phyloP scores from a whole-genome alignment of 176 grass and related monocot genomes.

The Musa beccarii region DNA sequence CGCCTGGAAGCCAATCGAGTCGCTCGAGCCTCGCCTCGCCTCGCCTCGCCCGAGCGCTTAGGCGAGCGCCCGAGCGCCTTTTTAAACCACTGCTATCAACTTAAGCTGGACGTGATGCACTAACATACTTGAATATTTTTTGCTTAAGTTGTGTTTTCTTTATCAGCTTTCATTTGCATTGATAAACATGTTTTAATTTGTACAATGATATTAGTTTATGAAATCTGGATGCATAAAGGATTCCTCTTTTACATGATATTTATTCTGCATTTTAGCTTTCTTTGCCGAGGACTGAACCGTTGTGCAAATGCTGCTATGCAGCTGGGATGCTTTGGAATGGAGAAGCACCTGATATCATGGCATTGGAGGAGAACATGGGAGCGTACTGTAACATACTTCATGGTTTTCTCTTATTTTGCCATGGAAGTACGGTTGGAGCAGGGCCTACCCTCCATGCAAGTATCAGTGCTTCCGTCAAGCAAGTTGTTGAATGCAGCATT shows the following conservation, averaged over 20 bases:
- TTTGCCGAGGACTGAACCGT: constrained; percentile 5
- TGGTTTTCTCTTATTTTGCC: constrained; percentile 81
- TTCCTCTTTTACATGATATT: too few relatives aligned
- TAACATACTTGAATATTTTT: neutral
- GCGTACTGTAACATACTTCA: constrained; percentile 73
- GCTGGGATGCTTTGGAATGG: constrained; percentile 89
- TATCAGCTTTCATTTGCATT: neutral
- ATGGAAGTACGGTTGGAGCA: constrained; percentile 52
- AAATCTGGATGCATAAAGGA: neutral
- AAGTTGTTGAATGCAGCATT: constrained; percentile 61
- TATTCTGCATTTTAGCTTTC: neutral
- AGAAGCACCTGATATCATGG: constrained; percentile 52
- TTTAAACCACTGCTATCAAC: neutral
- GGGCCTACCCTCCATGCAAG: constrained; percentile 70
- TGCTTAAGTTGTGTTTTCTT: neutral
- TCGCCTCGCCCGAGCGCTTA: too few relatives aligned
- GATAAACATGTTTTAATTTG: neutral
- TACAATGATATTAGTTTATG: neutral
- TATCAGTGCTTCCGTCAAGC: constrained; percentile 51
- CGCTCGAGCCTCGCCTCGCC: too few relatives aligned
- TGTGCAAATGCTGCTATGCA: constrained; percentile 20
- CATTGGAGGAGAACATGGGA: constrained; percentile 62
- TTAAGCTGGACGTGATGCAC: neutral
- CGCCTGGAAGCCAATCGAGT: too few relatives aligned
- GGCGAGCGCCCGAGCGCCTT: too few relatives aligned